Evolutionary conservation across 2,329 filamentous ascomycete species (phyloP).

Genomic region (Fusarium chaquense): DNA sequence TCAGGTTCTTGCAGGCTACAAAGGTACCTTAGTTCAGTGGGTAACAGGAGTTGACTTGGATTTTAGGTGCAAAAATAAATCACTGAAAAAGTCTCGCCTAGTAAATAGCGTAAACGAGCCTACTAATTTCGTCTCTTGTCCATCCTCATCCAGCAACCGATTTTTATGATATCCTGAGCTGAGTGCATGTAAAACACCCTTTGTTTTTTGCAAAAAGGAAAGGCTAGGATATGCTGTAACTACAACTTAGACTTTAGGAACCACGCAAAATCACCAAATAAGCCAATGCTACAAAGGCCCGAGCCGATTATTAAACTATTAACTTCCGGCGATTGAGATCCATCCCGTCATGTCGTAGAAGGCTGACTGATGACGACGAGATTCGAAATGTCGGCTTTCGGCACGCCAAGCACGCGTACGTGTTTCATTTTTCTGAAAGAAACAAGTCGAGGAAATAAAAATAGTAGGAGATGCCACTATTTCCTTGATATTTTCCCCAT

Average conservation of each 20-base stretch:
- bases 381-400: constrained; percentile 18
- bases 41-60: not conserved
- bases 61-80: not conserved
- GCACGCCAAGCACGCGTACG: constrained; percentile 6
- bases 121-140: not conserved
- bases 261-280: no score
- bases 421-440: not conserved
- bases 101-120: not conserved
- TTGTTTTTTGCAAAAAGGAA: no score
- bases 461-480: constrained; percentile 8
- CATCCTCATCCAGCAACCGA: no score
- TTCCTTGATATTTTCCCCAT: constrained; percentile 32
- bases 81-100: not conserved
- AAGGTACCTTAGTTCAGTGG: no score
- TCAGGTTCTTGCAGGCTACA: no score
- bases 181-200: no score
- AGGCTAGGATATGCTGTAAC: no score
- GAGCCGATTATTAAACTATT: not conserved
- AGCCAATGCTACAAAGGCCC: not conserved
- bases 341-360: constrained; percentile 5
- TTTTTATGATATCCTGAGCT: no score
- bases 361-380: constrained; percentile 24
- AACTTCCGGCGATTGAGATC: not conserved
- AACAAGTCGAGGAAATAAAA: constrained; percentile 16
- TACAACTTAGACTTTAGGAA: no score